Percentiles rank a stretch among this genome's conserved stretches.
phyloP scores from a whole-genome alignment of 371 early-diverging fungal species.

The Batkoa obscura region DNA sequence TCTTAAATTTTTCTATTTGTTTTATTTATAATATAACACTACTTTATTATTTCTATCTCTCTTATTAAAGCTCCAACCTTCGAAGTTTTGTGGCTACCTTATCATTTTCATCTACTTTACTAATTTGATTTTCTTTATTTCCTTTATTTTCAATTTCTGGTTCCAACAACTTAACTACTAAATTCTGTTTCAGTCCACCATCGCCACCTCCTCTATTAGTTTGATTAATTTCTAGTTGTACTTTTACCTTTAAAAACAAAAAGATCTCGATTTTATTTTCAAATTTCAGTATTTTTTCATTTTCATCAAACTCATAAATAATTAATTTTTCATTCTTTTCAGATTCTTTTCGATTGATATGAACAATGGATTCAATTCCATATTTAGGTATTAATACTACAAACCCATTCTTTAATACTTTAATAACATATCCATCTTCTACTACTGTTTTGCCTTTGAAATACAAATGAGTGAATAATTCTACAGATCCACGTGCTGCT shows the following conservation, averaged over 20 bases:
- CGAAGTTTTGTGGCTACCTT: too few species aligned
- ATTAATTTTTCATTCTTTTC: slow-evolving; percentile 7
- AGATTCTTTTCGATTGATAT: slow-evolving; percentile 19
- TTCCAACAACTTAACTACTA: slow-evolving; percentile 41
- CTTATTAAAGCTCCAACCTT: too few species aligned
- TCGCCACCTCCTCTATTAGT: slow-evolving; percentile 22
- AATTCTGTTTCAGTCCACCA: slow-evolving; percentile 44
- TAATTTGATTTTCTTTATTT: too few species aligned
- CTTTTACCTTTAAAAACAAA: slow-evolving; percentile 56
- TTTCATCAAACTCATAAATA: slow-evolving; percentile 14
- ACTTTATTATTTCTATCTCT: too few species aligned
- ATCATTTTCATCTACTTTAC: too few species aligned
- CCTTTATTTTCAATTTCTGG: slow-evolving; percentile 38
- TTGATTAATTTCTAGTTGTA: slow-evolving; percentile 60
- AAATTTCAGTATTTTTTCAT: slow-evolving; percentile 15
- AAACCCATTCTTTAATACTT: slow-evolving; percentile 83
- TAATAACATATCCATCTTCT: slow-evolving; percentile 77
- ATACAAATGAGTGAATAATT: slow-evolving; percentile 83
- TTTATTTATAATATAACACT: too few species aligned
- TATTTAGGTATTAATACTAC: slow-evolving; percentile 80
- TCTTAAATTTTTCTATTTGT: too few species aligned
- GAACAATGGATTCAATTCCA: slow-evolving; percentile 86
- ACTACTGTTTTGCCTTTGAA: slow-evolving; percentile 70
- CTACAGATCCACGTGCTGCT: slow-evolving; percentile 81
- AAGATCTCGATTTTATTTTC: slow-evolving; percentile 27